These are phyloP conservation scores for Ophiostoma himal-ulmi DNA, from an alignment of 2,329 filamentous ascomycete genomes.

Conservation along the genomic window DNA sequence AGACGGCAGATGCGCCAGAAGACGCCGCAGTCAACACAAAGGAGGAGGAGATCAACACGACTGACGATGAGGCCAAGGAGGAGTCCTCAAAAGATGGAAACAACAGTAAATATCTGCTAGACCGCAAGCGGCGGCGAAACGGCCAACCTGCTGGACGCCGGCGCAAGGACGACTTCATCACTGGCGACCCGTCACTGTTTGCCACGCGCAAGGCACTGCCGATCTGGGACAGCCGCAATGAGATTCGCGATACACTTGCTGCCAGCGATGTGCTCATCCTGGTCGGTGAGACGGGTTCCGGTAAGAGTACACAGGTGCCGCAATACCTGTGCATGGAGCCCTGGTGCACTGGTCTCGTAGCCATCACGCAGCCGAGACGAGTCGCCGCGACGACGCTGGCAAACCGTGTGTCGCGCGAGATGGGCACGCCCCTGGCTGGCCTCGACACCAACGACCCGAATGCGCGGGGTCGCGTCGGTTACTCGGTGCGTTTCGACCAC, in stretches of 20 bases:
- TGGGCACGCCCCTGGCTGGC: conserved; percentile 46
- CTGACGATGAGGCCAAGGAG: neutral
- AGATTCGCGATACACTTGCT: conserved; percentile 54
- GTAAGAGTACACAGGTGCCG: conserved; percentile 93
- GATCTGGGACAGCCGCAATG: conserved; percentile 68
- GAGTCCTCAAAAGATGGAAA: neutral
- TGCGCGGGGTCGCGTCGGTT: conserved; percentile 65
- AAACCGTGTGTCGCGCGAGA: conserved; percentile 76
- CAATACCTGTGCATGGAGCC: conserved; percentile 75
- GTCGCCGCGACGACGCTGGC: conserved; percentile 91
- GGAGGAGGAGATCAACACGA: neutral
- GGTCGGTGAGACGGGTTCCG: conserved; percentile 90
- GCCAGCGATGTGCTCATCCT: conserved; percentile 66
- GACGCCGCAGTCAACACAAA: neutral
- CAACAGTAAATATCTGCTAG: neutral
- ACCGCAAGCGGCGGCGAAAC: conserved; percentile 17
- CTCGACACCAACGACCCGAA: neutral
- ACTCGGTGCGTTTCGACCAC: conserved; percentile 91
- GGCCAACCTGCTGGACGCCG: neutral
- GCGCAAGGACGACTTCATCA: conserved; percentile 9
- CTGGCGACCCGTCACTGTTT: conserved; percentile 27
- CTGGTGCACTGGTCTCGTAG: conserved; percentile 87
- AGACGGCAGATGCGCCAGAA: neutral
- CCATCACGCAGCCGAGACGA: conserved; percentile 87
- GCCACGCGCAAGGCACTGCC: conserved; percentile 63